Evolutionary conservation across 2,329 filamentous ascomycete species (phyloP), one percentile per base, ranked within the genome.

Genomic region (Diaporthe amygdali): DNA sequence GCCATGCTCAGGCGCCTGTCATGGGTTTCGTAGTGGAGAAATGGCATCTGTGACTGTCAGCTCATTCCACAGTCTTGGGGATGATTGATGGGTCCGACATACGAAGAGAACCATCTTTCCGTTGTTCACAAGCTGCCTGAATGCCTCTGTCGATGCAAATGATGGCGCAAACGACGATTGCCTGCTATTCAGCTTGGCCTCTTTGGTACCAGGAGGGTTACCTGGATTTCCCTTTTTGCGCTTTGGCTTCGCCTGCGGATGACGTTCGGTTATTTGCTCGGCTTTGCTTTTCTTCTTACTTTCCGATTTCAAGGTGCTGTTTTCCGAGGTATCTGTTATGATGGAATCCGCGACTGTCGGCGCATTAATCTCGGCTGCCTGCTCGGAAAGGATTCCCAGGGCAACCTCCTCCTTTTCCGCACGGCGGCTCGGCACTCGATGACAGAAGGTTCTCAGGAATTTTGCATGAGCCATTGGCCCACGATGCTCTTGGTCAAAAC

Each of bases 1-100:
- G 87, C 87, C 89, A 92, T 91, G 74, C 86, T 84, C 66, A 82
- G 81, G 12, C 88, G 82, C 20, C 84, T 81, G 59, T 85, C 81
- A 56, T 90, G 84, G 0, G 89, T 90, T 75, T 92, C 90, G 64
- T 91, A 92, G 76, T 92, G 90, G 4, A 92, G 79, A 75, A 91
- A 92, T 0, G 90, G 90, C 88, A 92, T 91, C 80, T 90, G 87
- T 32, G 17, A 5, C 6, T 46, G 52, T 55, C 7, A 41, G 32
- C 47, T 47, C 7, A 59, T 5, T 15, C 7, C 14, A 80, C 71
- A 1, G 5, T 22, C 14, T 17, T n/a, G 22, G 39, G n/a, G 9
- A 30, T 25, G 27, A 14, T 12, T 6, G n/a, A n/a, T n/a, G 7
- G 20, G 30, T 12, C 22, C 3, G 56, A 7, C 80, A 69, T 76